Conservation (phyloP, 495 filamentous ascomycete genomes). For the Patellaria atrata region DNA sequence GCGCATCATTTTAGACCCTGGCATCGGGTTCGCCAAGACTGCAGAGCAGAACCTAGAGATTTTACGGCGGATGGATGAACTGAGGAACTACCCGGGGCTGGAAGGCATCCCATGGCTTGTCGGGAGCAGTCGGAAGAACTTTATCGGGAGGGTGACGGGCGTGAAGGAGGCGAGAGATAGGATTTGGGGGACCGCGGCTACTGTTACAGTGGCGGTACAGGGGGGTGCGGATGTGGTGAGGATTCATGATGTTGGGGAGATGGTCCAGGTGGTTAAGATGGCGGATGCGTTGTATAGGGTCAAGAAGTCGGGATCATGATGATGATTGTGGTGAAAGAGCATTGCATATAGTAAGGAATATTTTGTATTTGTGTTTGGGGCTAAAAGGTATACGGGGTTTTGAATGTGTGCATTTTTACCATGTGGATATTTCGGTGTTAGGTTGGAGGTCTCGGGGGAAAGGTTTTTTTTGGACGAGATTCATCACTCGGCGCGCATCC, state of each 20-base stretch:
- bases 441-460: too few species aligned
- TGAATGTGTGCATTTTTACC: too few species aligned
- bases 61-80: slow-evolving; percentile 45
- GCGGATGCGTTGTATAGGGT: slow-evolving; percentile 60
- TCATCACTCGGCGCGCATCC: too few species aligned
- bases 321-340: too few species aligned
- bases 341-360: too few species aligned
- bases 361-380: too few species aligned
- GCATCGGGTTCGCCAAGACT: slow-evolving; percentile 84
- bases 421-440: too few species aligned
- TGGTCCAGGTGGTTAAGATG: slow-evolving; percentile 76
- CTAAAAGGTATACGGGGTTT: too few species aligned
- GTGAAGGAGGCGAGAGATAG: slow-evolving; percentile 52
- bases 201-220: slow-evolving; percentile 71
- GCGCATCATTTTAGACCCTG: slow-evolving; percentile 91
- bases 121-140: slow-evolving; percentile 79
- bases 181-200: slow-evolving; percentile 75
- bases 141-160: slow-evolving; percentile 71
- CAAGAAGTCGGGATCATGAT: background rate
- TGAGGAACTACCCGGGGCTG: slow-evolving; percentile 50
- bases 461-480: too few species aligned
- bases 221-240: slow-evolving; percentile 92
- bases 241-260: slow-evolving; percentile 87
- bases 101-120: slow-evolving; percentile 75
- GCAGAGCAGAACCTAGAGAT: slow-evolving; percentile 68